Base-by-base conservation (phyloP, 75 land plant species). In the Cryptomeria japonica region DNA sequence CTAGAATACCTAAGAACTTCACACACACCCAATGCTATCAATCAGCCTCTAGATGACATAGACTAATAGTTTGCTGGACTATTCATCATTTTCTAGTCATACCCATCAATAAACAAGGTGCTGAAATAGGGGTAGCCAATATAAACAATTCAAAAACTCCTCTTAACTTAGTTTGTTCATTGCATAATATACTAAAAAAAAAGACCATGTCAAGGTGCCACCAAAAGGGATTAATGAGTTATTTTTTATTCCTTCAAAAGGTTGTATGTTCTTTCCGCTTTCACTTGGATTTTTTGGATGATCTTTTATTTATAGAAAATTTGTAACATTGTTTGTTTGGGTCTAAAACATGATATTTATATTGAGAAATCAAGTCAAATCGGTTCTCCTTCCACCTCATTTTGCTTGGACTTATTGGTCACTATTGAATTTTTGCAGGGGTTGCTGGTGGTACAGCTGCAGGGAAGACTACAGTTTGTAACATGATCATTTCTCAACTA, bases 381-480 rank as follows among this genome's bases (percentile, higher is more conserved):
- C 31, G 31, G 6, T 72, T 75, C 34, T 75, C n/a, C 13, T 75
- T 34, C n/a, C 77, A 12, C 37, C 37, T 75, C n/a, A 25, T 64
- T 25, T 22, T 25, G 0, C 70, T 64, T 64, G 70, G 70, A 25
- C n/a, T 75, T 34, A 75, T 3, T 32, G 37, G 77, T 75, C 3
- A 12, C 36, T 75, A 3, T 34, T 75, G 77, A 34, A 75, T 34
- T 75, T 75, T 88, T 51, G 53, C 91, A 95, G 97, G 97, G 53
- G 96, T 96, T 86, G 92, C 97, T 80, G 96, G 97, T 32, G 97
- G 97, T 61, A 95, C 96, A 7, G 94, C 96, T 38, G 93, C 97
- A 64, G 97, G 97, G 68, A 96, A 96, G 89, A 94, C 96, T 55
- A 94, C 97, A 39, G 95, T 96, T 49, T 96, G 97, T 87, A 93